These are phyloP conservation scores for Diaporthe sp. DNA, from an alignment of 2,329 filamentous ascomycete species.

Conservation along the genomic window DNA sequence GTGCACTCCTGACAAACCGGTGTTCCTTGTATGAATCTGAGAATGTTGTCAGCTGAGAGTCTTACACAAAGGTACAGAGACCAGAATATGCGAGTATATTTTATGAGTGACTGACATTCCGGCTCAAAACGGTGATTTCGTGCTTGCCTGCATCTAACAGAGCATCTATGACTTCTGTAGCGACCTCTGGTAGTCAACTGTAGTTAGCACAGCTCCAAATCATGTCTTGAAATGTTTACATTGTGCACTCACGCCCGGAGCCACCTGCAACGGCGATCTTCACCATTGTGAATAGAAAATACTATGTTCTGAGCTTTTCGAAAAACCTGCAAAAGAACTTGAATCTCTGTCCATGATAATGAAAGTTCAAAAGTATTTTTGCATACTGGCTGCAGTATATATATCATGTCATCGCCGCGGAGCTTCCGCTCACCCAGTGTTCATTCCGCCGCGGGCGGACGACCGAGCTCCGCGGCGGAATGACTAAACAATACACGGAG, in stretches of 20 bases:
- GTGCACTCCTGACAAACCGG: conserved; percentile 46
- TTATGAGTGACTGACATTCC: conserved; percentile 4
- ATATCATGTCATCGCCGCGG: neutral
- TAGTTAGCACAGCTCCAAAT: neutral
- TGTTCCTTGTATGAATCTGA: neutral
- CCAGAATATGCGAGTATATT: too few species aligned
- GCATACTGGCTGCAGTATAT: neutral
- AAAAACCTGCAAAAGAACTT: neutral
- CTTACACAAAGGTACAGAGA: too few species aligned
- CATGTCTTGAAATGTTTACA: too few species aligned
- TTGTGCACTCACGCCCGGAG: conserved; percentile 27
- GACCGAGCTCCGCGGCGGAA: conserved; percentile 11
- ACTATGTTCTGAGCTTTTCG: neutral
- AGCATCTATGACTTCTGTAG: conserved; percentile 34
- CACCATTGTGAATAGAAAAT: conserved; percentile 32
- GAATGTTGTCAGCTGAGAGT: neutral
- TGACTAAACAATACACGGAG: neutral
- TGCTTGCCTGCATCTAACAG: conserved; percentile 33
- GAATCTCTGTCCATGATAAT: neutral
- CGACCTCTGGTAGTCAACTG: conserved; percentile 26
- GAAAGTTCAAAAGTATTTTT: neutral
- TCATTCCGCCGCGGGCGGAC: conserved; percentile 27
- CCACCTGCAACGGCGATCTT: conserved; percentile 39
- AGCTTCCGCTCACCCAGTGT: neutral
- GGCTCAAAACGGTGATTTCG: conserved; percentile 35